Percentiles rank a stretch among this genome's conserved stretches.
These are phyloP conservation scores for Pseudonectria buxi DNA, from an alignment of 2,329 filamentous ascomycete genomes.

Conservation along the genomic window DNA sequence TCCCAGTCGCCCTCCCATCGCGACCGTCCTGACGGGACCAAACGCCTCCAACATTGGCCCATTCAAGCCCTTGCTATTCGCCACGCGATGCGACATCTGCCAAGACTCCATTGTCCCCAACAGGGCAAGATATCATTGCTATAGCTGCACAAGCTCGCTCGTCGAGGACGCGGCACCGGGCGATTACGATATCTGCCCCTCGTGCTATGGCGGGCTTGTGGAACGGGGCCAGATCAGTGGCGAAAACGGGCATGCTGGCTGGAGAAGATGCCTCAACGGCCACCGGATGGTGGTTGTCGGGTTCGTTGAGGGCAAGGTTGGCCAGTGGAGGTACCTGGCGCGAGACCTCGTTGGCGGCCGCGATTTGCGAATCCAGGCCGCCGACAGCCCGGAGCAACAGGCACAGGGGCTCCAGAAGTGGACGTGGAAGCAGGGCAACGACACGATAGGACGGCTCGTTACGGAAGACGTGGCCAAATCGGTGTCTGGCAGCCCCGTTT, in stretches of 20 bases:
- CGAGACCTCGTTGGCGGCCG: constrained; percentile 72
- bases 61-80: constrained; percentile 65
- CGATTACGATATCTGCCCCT: constrained; percentile 80
- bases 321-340: constrained; percentile 61
- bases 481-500: constrained; percentile 28
- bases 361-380: constrained; percentile 55
- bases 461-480: constrained; percentile 43
- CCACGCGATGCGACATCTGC: constrained; percentile 74
- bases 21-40: constrained; percentile 41
- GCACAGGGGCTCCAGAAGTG: constrained; percentile 39
- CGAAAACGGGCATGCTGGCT: constrained; percentile 73
- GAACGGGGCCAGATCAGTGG: constrained; percentile 56
- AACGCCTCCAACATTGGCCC: constrained; percentile 40
- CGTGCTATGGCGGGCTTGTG: constrained; percentile 68
- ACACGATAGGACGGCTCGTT: constrained; percentile 40
- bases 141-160: constrained; percentile 54
- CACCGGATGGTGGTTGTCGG: constrained; percentile 81
- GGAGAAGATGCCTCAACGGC: constrained; percentile 72
- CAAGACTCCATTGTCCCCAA: constrained; percentile 62
- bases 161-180: constrained; percentile 47
- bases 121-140: constrained; percentile 72
- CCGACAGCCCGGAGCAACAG: constrained; percentile 28
- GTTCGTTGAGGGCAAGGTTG: constrained; percentile 62
- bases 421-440: constrained; percentile 41
- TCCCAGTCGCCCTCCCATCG: constrained; percentile 39